These are phyloP conservation scores for Candida tropicalis DNA, from an alignment of 1,139 yeast species.

Conservation along the genomic window DNA sequence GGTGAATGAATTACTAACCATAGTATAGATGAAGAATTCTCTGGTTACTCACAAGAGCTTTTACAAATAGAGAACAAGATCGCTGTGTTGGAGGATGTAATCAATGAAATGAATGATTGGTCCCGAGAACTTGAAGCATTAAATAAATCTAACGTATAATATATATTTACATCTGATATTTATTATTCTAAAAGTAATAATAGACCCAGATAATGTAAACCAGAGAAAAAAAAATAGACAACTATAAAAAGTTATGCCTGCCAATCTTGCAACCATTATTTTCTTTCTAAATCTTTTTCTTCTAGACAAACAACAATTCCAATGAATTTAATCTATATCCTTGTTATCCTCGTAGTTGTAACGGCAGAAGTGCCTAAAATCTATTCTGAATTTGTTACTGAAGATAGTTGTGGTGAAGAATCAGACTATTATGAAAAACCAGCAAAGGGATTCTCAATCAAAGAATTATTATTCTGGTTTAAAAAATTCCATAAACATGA, in stretches of 20 bases:
- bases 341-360: not conserved
- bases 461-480: conserved; percentile 5
- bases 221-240: not conserved
- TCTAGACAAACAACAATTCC: not conserved
- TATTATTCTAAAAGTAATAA: not conserved
- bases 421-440: conserved; percentile 4
- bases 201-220: not conserved
- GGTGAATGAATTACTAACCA: too few species aligned
- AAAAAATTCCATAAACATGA: not conserved
- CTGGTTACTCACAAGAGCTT: conserved; percentile 30
- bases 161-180: too few species aligned
- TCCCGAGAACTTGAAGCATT: conserved; percentile 46
- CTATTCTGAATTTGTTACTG: conserved; percentile 4
- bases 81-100: conserved; percentile 45
- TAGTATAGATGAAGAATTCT: conserved; percentile 34
- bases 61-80: conserved; percentile 49
- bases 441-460: conserved; percentile 10
- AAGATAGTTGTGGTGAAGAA: conserved; percentile 5
- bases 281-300: not conserved
- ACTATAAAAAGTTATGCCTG: conserved; percentile 1
- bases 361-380: not conserved
- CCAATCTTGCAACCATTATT: conserved; percentile 5
- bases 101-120: conserved; percentile 63
- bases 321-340: conserved; percentile 3
- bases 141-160: not conserved